phyloP scores from a whole-genome alignment of 1,284 basidiomycete species.

The Cronartium quercuum region DNA sequence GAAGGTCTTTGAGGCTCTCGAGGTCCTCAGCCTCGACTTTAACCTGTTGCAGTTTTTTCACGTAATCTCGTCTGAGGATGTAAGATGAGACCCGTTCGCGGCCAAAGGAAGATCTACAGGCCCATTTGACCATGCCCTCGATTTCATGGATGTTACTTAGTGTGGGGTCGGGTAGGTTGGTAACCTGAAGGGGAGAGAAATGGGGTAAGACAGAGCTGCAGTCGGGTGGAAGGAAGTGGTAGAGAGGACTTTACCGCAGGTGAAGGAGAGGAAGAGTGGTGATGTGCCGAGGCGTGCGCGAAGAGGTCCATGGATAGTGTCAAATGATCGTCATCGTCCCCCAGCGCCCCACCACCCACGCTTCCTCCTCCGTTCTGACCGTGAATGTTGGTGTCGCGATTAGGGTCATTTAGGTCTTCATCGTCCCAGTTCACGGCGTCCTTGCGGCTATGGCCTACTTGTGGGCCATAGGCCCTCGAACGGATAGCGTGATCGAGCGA shows the following conservation, averaged over 20 bases:
- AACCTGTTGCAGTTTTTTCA: slow-evolving; percentile 75
- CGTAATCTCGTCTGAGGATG: slow-evolving; percentile 69
- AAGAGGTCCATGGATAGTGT: slow-evolving; percentile 10
- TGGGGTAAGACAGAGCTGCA: background rate
- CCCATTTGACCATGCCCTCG: slow-evolving; percentile 45
- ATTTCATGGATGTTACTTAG: slow-evolving; percentile 49
- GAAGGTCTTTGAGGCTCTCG: slow-evolving; percentile 79
- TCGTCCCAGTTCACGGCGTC: slow-evolving; percentile 30
- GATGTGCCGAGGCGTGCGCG: background rate
- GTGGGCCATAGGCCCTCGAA: slow-evolving; percentile 1
- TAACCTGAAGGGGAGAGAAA: slow-evolving; percentile 24
- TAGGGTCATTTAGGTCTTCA: slow-evolving; percentile 11
- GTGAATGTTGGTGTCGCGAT: slow-evolving; percentile 15
- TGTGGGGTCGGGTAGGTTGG: slow-evolving; percentile 48
- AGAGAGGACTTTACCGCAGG: background rate
- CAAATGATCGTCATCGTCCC: background rate
- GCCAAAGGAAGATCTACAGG: slow-evolving; percentile 58
- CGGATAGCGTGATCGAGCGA: slow-evolving; percentile 4
- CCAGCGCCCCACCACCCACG: too few relatives aligned
- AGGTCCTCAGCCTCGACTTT: slow-evolving; percentile 84
- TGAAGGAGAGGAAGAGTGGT: background rate
- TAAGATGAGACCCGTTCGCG: slow-evolving; percentile 77
- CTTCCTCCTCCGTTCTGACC: slow-evolving; percentile 25
- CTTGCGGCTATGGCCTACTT: slow-evolving; percentile 1
- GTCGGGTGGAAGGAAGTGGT: background rate